These are phyloP conservation scores for Saccharomyces hybrid DNA, from an alignment of 1,139 yeast species.

Conservation along the genomic window DNA sequence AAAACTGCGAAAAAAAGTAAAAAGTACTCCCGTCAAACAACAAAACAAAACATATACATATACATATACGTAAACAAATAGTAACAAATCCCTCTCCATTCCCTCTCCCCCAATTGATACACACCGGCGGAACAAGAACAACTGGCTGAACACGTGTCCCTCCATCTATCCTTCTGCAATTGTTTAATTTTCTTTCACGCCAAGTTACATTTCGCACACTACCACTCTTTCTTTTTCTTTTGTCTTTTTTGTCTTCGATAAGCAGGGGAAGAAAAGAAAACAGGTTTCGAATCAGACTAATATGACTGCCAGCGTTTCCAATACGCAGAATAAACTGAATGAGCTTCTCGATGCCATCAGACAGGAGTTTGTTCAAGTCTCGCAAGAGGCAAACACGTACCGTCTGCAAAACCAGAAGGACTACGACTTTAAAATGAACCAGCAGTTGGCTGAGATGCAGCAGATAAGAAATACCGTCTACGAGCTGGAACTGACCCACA, in stretches of 20 bases:
- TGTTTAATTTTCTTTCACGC: neutral
- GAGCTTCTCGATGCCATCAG: slow-evolving; percentile 89
- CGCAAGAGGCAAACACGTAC: slow-evolving; percentile 79
- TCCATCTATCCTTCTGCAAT: neutral
- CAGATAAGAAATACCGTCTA: slow-evolving; percentile 90
- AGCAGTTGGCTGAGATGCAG: slow-evolving; percentile 91
- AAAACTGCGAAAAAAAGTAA: neutral
- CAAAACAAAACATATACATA: neutral
- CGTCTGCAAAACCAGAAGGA: slow-evolving; percentile 85
- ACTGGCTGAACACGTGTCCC: neutral
- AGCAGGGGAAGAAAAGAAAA: neutral
- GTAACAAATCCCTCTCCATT: neutral
- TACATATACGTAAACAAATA: neutral
- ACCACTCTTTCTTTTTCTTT: neutral
- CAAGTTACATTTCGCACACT: neutral
- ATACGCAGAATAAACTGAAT: slow-evolving; percentile 19
- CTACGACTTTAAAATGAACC: slow-evolving; percentile 81
- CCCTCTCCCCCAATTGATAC: neutral
- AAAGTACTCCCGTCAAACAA: slow-evolving; percentile 1
- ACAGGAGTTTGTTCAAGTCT: slow-evolving; percentile 81
- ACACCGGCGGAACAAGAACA: neutral
- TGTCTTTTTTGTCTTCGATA: neutral
- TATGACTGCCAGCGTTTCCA: slow-evolving; percentile 1
- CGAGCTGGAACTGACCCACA: slow-evolving; percentile 89
- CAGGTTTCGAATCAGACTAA: neutral